Conservation (phyloP, 2,329 filamentous ascomycete species). For the Orbilia javanica region DNA sequence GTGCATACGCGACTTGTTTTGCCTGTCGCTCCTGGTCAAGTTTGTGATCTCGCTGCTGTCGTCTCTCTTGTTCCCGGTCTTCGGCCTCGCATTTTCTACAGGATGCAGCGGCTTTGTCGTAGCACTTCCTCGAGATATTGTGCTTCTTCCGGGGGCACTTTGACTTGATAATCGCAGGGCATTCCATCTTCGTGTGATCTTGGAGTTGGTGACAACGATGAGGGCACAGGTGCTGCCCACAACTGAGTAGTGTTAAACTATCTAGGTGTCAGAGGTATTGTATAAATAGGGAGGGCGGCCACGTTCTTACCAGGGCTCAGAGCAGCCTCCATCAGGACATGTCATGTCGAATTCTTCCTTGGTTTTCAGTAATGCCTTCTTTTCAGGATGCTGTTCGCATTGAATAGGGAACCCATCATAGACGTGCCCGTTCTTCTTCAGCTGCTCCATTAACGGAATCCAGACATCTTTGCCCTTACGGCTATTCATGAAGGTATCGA, state of each 20-base stretch:
- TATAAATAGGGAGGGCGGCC: background rate
- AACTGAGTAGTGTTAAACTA: slow-evolving; percentile 70
- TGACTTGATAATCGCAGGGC: slow-evolving; percentile 66
- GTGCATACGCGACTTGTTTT: slow-evolving; percentile 68
- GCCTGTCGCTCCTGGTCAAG: slow-evolving; percentile 69
- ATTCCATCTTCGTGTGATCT: slow-evolving; percentile 72
- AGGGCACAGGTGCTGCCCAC: slow-evolving; percentile 73
- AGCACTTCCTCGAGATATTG: slow-evolving; percentile 68
- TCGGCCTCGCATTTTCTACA: slow-evolving; percentile 72
- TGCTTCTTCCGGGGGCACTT: slow-evolving; percentile 70
- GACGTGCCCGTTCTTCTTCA: slow-evolving; percentile 70
- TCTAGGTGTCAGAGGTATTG: slow-evolving; percentile 27
- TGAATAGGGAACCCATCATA: slow-evolving; percentile 73
- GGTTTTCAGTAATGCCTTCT: slow-evolving; percentile 67
- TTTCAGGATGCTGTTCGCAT: slow-evolving; percentile 73
- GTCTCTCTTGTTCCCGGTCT: slow-evolving; percentile 67
- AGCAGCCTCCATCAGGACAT: slow-evolving; percentile 79
- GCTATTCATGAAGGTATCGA: slow-evolving; percentile 74
- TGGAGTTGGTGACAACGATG: slow-evolving; percentile 73
- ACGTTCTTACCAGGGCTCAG: slow-evolving; percentile 71
- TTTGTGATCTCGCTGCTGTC: slow-evolving; percentile 68
- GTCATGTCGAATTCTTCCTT: slow-evolving; percentile 73
- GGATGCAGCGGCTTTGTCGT: slow-evolving; percentile 62
- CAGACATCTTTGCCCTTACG: slow-evolving; percentile 73
- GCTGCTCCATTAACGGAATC: slow-evolving; percentile 71